Percentiles rank a stretch among this genome's conserved stretches.
Conservation (phyloP, 2,329 filamentous ascomycete genomes). For the Malbranchea zuffiana region DNA sequence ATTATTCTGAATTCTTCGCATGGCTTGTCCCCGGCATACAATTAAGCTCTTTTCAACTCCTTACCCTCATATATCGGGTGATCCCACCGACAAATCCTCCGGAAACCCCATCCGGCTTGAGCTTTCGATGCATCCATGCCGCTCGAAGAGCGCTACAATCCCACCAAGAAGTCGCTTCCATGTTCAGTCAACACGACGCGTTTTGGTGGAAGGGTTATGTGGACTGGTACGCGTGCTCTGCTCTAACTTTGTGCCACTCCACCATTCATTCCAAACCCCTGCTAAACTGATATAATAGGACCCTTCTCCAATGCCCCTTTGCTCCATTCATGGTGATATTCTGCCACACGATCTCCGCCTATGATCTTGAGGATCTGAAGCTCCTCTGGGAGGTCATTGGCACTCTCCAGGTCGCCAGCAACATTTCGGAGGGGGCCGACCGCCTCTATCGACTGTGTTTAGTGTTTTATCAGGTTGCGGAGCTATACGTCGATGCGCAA, state of each 20-base stretch:
- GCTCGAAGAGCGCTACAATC: conserved; percentile 26
- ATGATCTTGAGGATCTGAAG: conserved; percentile 42
- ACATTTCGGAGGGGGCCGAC: conserved; percentile 47
- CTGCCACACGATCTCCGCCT: conserved; percentile 43
- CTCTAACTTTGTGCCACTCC: background rate
- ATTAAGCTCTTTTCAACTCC: conserved; percentile 27
- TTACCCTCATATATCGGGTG: conserved; percentile 33
- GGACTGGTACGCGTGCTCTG: conserved; percentile 23
- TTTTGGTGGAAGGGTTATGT: conserved; percentile 26
- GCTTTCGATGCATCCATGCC: conserved; percentile 28
- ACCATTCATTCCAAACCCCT: background rate
- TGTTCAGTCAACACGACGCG: conserved; percentile 21
- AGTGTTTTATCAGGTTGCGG: conserved; percentile 51
- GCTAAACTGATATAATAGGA: conserved; percentile 23
- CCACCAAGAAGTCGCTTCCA: conserved; percentile 24
- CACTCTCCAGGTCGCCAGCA: conserved; percentile 43
- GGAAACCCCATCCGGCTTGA: conserved; percentile 24
- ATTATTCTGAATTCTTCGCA: conserved; percentile 18
- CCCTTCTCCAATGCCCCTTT: conserved; percentile 36
- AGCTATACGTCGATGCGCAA: conserved; percentile 52
- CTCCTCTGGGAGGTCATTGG: conserved; percentile 47
- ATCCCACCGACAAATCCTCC: conserved; percentile 23
- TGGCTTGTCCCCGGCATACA: conserved; percentile 25
- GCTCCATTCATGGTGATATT: conserved; percentile 42
- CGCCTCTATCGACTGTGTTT: conserved; percentile 53